phyloP scores from a whole-genome alignment of 2,329 filamentous ascomycete genomes.

The Fusarium cyanostomum region DNA sequence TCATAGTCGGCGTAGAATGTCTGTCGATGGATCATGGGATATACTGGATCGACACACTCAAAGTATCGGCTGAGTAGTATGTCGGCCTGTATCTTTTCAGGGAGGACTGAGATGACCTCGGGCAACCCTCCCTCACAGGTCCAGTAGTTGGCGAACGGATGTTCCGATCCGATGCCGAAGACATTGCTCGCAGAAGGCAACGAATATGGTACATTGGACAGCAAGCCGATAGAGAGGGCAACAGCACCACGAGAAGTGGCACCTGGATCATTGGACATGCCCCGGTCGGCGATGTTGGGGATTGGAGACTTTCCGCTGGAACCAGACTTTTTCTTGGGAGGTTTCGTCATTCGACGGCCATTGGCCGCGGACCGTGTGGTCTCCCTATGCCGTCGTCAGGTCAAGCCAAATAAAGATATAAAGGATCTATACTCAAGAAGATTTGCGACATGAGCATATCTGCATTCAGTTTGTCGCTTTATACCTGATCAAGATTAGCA shows the following conservation, averaged over 20 bases:
- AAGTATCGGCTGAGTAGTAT: conserved; percentile 72
- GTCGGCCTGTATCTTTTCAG: conserved; percentile 79
- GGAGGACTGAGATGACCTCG: conserved; percentile 79
- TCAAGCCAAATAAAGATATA: conserved; percentile 4
- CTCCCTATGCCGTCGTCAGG: conserved; percentile 55
- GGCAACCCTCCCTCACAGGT: conserved; percentile 78
- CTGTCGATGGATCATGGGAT: conserved; percentile 80
- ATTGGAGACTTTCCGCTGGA: conserved; percentile 53
- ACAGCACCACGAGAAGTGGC: conserved; percentile 60
- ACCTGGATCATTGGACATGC: conserved; percentile 56
- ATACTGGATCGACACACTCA: conserved; percentile 80
- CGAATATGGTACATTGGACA: conserved; percentile 79
- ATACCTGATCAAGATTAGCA: conserved; percentile 62
- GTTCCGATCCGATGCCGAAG: conserved; percentile 81
- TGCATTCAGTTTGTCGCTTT: conserved; percentile 79
- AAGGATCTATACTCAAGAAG: conserved; percentile 71
- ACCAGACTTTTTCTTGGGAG: conserved; percentile 63
- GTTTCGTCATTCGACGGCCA: conserved; percentile 65
- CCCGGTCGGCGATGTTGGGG: conserved; percentile 66
- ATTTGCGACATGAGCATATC: conserved; percentile 80
- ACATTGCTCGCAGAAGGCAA: conserved; percentile 77
- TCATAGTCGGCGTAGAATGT: conserved; percentile 83
- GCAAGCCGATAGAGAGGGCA: conserved; percentile 66
- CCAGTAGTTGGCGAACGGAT: conserved; percentile 87
- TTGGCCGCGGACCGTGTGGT: conserved; percentile 64